Base-by-base conservation (phyloP, 768 basidiomycete species). In the Epithele typhae region DNA sequence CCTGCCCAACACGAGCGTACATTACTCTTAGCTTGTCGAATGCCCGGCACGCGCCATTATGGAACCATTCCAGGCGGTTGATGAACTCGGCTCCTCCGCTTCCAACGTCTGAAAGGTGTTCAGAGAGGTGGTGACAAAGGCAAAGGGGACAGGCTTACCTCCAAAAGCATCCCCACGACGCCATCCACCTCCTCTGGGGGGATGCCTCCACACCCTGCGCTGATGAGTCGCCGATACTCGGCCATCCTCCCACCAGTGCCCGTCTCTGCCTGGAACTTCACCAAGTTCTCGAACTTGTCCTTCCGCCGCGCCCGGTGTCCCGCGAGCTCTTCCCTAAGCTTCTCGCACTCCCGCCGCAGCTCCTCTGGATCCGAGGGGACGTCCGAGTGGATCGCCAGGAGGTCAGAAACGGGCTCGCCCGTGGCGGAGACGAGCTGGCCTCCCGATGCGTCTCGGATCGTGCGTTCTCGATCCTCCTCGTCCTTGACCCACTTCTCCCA, bases 401-500 rank as follows among this genome's bases (percentile, higher is more conserved):
- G 68, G 63, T 91, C 89, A 15, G 76, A 74, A 23, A 59, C 45
- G 12, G 57, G 55, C 44, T 55, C 56, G 30, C 68, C 66, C 15
- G 72, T 75, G 38, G 75, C 65, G 11, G 45, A 53, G 7, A 66
- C 64, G 45, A 83, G 65, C 40, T 78, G 70, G 5, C 86, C 87
- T 41, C 75, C 75, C 0, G 79, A 76, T 2, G 72, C 78, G 33
- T 79, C 79, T 39, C 84, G 77, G 53, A 90, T 81, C 1, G 65
- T 64, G 50, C 72, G 78, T 67, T 95, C 92, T 22, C 93, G 76
- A 25, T 69, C 70, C 60, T 90, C 86, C 68, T 97, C 90, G 46
- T 87, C 86, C 54, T 82, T 82, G 18, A 88, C 68, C 93, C 95
- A 98, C 57, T 87, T 89, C 63, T 95, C 91, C 84, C 87, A 97